Conservation (phyloP, 1,284 basidiomycete species). For the Ganoderma sinense region DNA sequence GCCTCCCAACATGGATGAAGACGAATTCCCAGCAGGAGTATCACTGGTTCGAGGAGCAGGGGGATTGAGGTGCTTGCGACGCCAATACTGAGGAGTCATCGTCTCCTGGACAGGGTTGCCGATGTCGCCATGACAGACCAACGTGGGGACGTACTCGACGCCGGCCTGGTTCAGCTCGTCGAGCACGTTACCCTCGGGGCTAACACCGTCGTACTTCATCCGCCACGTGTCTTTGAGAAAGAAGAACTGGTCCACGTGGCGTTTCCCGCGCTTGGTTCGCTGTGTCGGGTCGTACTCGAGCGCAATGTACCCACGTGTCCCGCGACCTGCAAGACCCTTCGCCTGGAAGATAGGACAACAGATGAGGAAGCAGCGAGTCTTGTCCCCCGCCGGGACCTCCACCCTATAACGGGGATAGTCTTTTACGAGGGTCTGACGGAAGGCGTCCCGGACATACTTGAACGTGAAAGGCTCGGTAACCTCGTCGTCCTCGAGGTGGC, state of each 20-base stretch:
- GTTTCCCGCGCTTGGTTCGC: no score
- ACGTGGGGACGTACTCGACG: slow-evolving; percentile 17
- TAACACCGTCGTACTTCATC: background rate
- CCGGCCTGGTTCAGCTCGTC: slow-evolving; percentile 7
- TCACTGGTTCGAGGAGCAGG: no score
- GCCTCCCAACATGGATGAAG: no score
- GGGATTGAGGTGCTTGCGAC: no score
- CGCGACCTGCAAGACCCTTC: slow-evolving; percentile 13
- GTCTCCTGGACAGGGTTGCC: no score
- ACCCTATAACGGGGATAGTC: slow-evolving; percentile 19
- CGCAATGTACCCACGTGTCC: slow-evolving; percentile 24
- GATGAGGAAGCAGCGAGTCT: background rate
- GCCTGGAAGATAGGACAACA: slow-evolving; percentile 17
- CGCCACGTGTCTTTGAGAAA: slow-evolving; percentile 28
- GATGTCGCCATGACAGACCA: slow-evolving; percentile 26
- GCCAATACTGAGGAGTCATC: no score
- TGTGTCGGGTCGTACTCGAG: background rate
- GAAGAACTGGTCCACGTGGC: slow-evolving; percentile 8
- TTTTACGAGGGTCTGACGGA: background rate
- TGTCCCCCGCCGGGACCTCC: background rate
- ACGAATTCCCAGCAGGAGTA: no score
- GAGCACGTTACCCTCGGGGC: slow-evolving; percentile 18
- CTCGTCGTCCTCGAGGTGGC: background rate
- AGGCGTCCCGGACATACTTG: slow-evolving; percentile 18
- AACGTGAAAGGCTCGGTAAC: background rate